Evolutionary conservation across 2,329 filamentous ascomycete genomes (phyloP), one percentile per base, ranked within the genome.

Genomic region (Penicillium sp.): DNA sequence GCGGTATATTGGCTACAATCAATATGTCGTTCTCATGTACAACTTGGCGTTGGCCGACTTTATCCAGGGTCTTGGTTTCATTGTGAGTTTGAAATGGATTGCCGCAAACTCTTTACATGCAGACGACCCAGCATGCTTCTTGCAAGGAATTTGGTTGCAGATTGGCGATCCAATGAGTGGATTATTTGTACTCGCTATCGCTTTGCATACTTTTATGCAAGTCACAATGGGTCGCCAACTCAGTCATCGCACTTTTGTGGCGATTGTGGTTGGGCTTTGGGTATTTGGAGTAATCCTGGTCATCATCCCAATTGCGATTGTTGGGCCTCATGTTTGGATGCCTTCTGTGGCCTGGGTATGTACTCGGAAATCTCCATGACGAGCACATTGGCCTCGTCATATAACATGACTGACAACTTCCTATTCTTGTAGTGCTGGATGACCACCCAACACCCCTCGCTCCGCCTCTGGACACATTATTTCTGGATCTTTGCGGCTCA

Each of bases 401-500:
- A 15, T 3, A 30, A 19, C 15, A 33, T 12, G 13, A 53, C 56
- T 58, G 5, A 47, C 71, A 26, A 28, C 10, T 22, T 13, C 38
- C 65, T 55, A 26, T 54, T 30, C 26, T 26, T n/a, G 28, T 51
- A 82, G 82, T 84, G 82, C 65, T 84, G 82, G 82, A 77, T 83
- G 28, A 77, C 79, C 12, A 64, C 71, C 7, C 69, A 77, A 12
- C 80, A 74, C 67, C 78, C 82, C 51, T 54, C 65, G 17, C 77
- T 81, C 53, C 76, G 81, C 3, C 73, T 84, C 1, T 83, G 76
- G 75, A 74, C 81, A 6, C 82, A 83, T 65, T 83, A 83, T 66
- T 68, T 84, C 47, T 84, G 82, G 82, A 82, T 83, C 58, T 84
- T 83, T 69, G 72, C 81, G 30, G 75, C 80, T 33, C 81, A 83